These are phyloP conservation scores for Trametes maxima DNA, from an alignment of 768 basidiomycete genomes.

Conservation along the genomic window DNA sequence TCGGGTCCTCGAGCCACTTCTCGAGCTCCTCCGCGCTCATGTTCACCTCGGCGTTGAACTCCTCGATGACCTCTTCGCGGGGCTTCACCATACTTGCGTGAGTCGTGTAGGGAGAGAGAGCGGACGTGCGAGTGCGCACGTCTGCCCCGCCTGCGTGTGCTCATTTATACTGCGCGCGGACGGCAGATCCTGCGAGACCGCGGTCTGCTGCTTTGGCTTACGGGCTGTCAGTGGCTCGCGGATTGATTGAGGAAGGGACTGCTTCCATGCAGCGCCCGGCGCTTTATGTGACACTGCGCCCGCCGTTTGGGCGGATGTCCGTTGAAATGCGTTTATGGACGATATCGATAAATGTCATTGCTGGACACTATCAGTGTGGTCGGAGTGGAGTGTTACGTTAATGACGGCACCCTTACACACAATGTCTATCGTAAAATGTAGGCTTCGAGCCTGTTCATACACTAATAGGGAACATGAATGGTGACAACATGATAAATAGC, in stretches of 20 bases:
- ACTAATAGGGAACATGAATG: neutral
- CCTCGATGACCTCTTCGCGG: constrained; percentile 32
- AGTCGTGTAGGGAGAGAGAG: neutral
- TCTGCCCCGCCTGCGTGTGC: neutral
- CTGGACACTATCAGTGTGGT: too few species aligned
- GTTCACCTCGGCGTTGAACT: constrained; percentile 37
- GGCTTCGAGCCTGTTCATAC: neutral
- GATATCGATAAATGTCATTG: too few species aligned
- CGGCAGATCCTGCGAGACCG: neutral
- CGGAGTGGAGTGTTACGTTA: too few species aligned
- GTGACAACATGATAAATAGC: neutral
- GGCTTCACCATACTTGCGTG: constrained; percentile 29
- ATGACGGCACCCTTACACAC: neutral
- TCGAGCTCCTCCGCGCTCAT: constrained; percentile 37
- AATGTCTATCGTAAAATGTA: neutral
- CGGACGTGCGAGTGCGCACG: neutral
- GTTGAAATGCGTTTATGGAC: too few species aligned
- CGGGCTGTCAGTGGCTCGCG: neutral
- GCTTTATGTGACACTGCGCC: neutral
- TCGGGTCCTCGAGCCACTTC: constrained; percentile 34
- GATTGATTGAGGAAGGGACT: neutral
- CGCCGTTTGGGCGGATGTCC: too few species aligned
- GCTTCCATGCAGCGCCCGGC: constrained; percentile 11
- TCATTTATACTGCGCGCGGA: neutral
- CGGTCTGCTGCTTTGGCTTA: constrained; percentile 3